Percentiles rank a stretch among this genome's conserved stretches.
Evolutionary conservation across 1,284 basidiomycete genomes (phyloP).

Genomic region (Melampsora americana): DNA sequence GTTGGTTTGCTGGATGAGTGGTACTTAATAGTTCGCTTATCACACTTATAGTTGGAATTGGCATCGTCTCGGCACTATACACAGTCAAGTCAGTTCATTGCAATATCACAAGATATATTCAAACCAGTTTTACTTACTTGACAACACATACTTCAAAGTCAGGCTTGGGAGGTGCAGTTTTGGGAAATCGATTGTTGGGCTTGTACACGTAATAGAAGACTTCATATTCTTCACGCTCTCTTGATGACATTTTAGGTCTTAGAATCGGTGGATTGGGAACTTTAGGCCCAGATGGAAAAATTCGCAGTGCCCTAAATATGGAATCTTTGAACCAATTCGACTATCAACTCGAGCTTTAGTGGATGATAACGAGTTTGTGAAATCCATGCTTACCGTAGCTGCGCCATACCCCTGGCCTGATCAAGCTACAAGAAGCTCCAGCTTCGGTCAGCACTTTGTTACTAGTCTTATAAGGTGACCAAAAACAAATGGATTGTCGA

Average conservation of each 20-base stretch:
- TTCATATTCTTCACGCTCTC: slow-evolving; percentile 18
- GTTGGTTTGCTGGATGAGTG: slow-evolving; percentile 8
- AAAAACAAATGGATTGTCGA: background rate
- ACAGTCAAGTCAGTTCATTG: background rate
- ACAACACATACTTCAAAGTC: slow-evolving; percentile 43
- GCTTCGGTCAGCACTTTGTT: background rate
- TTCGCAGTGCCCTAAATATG: slow-evolving; percentile 28
- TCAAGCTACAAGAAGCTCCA: slow-evolving; percentile 13
- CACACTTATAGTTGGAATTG: slow-evolving; percentile 14
- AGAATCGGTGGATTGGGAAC: slow-evolving; percentile 3
- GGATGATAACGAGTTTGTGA: background rate
- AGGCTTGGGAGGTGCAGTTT: slow-evolving; percentile 23
- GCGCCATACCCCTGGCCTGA: slow-evolving; percentile 15
- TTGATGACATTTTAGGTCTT: background rate
- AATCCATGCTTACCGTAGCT: slow-evolving; percentile 23
- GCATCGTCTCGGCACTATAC: slow-evolving; percentile 30
- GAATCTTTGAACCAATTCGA: slow-evolving; percentile 20
- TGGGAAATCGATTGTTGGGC: slow-evolving; percentile 40
- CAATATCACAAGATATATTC: background rate
- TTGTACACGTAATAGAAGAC: slow-evolving; percentile 44
- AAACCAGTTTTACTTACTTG: slow-evolving; percentile 19
- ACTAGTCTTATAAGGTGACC: background rate
- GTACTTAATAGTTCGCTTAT: slow-evolving; percentile 20
- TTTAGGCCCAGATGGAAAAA: slow-evolving; percentile 30
- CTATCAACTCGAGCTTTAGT: background rate